Conservation (phyloP, 768 basidiomycete species). For the Phylloporus sp. region DNA sequence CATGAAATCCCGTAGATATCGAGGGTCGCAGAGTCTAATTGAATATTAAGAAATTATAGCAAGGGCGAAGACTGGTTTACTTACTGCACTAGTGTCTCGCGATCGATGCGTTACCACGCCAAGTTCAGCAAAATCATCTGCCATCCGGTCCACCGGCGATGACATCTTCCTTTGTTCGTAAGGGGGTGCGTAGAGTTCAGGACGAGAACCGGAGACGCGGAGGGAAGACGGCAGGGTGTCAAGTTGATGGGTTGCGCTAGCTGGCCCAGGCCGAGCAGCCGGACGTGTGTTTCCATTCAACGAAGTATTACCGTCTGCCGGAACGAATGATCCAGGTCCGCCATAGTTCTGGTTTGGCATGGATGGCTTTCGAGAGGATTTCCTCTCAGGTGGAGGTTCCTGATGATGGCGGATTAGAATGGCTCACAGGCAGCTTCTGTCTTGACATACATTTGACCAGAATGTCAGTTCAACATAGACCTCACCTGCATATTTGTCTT, state of each 20-base stretch:
- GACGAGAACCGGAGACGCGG: constrained; percentile 56
- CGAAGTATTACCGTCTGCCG: constrained; percentile 36
- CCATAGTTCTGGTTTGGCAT: constrained; percentile 61
- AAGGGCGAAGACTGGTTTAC: constrained; percentile 25
- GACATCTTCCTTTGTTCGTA: constrained; percentile 54
- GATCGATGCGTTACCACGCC: constrained; percentile 46
- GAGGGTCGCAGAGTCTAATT: constrained; percentile 35
- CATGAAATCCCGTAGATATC: constrained; percentile 30
- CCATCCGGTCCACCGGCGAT: constrained; percentile 46
- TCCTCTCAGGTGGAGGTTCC: constrained; percentile 80
- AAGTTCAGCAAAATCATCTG: constrained; percentile 64
- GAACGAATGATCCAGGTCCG: constrained; percentile 72
- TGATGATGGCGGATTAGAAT: constrained; percentile 27
- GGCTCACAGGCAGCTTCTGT: background rate
- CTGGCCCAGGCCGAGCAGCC: constrained; percentile 6
- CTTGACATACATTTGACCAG: constrained; percentile 76
- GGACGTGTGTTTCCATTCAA: constrained; percentile 20
- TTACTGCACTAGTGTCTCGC: constrained; percentile 57
- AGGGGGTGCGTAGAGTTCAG: constrained; percentile 68
- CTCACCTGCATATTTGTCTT: constrained; percentile 92
- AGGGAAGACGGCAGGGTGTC: constrained; percentile 60
- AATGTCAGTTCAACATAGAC: constrained; percentile 96
- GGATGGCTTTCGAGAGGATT: constrained; percentile 43
- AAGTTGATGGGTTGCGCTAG: constrained; percentile 34
- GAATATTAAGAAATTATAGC: constrained; percentile 27